Conservation (phyloP, 495 filamentous ascomycete genomes). For the Xylaria castorea region DNA sequence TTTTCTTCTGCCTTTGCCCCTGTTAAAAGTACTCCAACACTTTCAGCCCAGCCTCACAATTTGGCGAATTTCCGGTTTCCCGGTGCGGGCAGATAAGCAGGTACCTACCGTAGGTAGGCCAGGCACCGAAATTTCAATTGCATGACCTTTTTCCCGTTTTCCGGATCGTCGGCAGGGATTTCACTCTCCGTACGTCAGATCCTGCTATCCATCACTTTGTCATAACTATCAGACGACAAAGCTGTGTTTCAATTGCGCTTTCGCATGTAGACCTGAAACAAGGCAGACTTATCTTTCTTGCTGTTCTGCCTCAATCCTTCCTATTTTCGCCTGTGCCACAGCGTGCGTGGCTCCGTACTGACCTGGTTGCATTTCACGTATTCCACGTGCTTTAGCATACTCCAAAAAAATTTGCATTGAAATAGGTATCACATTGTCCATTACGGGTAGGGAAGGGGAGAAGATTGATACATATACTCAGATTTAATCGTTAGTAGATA, state of each 20-base stretch:
- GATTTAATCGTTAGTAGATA: background rate
- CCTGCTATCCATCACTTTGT: background rate
- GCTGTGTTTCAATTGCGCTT: slow-evolving; percentile 18
- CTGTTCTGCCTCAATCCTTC: background rate
- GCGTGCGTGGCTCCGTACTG: background rate
- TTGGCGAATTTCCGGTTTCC: slow-evolving; percentile 5
- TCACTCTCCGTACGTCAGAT: background rate
- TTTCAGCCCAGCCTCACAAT: slow-evolving; percentile 12
- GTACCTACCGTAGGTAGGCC: background rate
- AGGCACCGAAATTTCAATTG: slow-evolving; percentile 4
- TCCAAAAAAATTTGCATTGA: background rate
- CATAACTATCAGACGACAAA: slow-evolving; percentile 8
- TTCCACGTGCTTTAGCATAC: background rate
- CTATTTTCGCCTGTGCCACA: background rate
- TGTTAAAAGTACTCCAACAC: background rate
- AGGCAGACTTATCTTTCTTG: slow-evolving; percentile 12
- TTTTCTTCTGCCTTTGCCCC: background rate
- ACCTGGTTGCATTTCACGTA: background rate
- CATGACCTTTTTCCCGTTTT: slow-evolving; percentile 7
- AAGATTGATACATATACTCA: background rate
- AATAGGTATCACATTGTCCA: background rate
- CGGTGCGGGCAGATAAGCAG: background rate
- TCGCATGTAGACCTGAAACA: slow-evolving; percentile 13
- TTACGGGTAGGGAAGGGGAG: background rate
- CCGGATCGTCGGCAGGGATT: slow-evolving; percentile 14